These are phyloP conservation scores for Paraphaeosphaeria minitans DNA, from an alignment of 2,329 filamentous ascomycete species.

Conservation along the genomic window DNA sequence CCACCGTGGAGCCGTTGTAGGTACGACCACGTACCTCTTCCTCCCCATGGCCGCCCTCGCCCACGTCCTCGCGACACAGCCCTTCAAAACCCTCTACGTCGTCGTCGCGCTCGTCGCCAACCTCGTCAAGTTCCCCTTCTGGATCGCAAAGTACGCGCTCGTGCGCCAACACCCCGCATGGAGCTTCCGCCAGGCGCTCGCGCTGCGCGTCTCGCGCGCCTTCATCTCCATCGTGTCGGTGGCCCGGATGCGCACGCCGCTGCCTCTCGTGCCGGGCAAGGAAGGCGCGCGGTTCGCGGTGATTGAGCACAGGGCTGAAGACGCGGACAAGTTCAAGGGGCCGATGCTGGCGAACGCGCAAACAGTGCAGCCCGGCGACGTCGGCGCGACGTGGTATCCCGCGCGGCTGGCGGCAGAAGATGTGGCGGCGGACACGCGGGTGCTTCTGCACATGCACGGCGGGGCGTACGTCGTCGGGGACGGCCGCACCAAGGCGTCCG, in stretches of 20 bases:
- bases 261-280: conserved; percentile 42
- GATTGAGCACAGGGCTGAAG: conserved; percentile 28
- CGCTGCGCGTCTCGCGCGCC: conserved; percentile 39
- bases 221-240: conserved; percentile 40
- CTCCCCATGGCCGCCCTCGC: conserved; percentile 28
- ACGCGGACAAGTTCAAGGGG: conserved; percentile 28
- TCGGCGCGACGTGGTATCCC: conserved; percentile 53
- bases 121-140: conserved; percentile 47
- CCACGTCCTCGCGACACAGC: conserved; percentile 40
- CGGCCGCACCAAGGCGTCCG: conserved; percentile 44
- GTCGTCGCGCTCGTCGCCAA: conserved; percentile 44
- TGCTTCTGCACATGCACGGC: conserved; percentile 57
- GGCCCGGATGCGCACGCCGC: conserved; percentile 34
- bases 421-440: conserved; percentile 22
- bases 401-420: conserved; percentile 19
- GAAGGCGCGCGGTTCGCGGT: conserved; percentile 49
- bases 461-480: conserved; percentile 56
- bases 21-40: neutral
- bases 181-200: conserved; percentile 48
- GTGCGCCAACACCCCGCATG: conserved; percentile 49
- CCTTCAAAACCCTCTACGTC: conserved; percentile 48
- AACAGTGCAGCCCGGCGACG: conserved; percentile 40
- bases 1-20: neutral
- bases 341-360: conserved; percentile 36
- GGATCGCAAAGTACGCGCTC: conserved; percentile 45